Percentiles rank a stretch among this genome's conserved stretches.
Evolutionary conservation across 2,329 filamentous ascomycete species (phyloP).

Genomic region (Colletotrichum graminicola): DNA sequence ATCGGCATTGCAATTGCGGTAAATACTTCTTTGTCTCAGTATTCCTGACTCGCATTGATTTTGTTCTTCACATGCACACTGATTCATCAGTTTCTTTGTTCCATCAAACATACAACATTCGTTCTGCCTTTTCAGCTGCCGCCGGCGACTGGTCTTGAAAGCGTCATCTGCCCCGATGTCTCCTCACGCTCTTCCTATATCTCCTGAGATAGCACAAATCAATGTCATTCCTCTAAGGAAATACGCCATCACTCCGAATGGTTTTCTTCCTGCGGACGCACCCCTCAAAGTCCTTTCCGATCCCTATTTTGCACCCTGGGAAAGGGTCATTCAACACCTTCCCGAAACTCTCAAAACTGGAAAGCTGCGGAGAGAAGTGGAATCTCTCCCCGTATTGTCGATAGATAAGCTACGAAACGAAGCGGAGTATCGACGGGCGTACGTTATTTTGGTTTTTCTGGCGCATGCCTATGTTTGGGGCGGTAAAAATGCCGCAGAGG

Average conservation of each 20-base stretch:
- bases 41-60: constrained; percentile 24
- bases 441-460: constrained; percentile 82
- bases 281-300: constrained; percentile 76
- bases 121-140: not conserved
- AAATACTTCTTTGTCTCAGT: constrained; percentile 29
- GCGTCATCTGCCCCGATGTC: constrained; percentile 51
- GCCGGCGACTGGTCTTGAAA: not conserved
- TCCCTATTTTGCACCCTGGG: constrained; percentile 85
- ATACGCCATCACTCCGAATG: constrained; percentile 65
- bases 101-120: not conserved
- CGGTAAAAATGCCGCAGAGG: constrained; percentile 79
- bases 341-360: constrained; percentile 74
- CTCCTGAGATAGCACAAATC: constrained; percentile 30
- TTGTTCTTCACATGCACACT: not conserved
- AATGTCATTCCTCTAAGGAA: constrained; percentile 46
- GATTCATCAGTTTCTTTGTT: not conserved
- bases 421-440: constrained; percentile 84
- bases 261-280: constrained; percentile 80
- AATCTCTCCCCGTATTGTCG: constrained; percentile 76
- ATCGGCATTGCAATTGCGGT: not conserved
- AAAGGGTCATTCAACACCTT: constrained; percentile 75
- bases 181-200: constrained; percentile 54
- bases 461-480: constrained; percentile 93
- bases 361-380: constrained; percentile 72
- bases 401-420: constrained; percentile 73